Base-by-base conservation (phyloP, 2,329 filamentous ascomycete genomes). In the Paraconiothyrium sp. region DNA sequence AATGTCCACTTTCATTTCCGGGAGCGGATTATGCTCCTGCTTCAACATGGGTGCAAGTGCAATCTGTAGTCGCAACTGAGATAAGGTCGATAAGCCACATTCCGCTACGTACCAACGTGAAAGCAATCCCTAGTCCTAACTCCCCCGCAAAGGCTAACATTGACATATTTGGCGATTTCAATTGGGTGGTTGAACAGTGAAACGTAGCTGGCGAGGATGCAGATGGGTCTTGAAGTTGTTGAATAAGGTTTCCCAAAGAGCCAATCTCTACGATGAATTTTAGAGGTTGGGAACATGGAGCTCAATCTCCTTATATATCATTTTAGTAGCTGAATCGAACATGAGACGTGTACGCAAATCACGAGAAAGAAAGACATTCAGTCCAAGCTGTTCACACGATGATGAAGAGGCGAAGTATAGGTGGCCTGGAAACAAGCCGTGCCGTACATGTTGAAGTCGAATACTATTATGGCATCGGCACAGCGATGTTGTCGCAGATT, bases 11-110 rank as follows among this genome's bases (percentile, higher is more conserved):
- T 11, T 35, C 34, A 35, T 35, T 8, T 11, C 3, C 7, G 34
- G 34, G 7, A 35, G 34, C 11, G 34, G 34, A 11, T 35, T 35
- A 35, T 11, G 34, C 11, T 35, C 34, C 11, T 35, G 34, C 34
- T 35, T 35, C 43, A 46, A 46, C 22, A 27, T 22, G 6, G n/a
- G 43, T 22, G 43, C 43, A 11, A 46, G 43, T 46, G 43, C n/a
- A 46, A 46, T 46, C 43, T 46, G 22, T 46, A 46, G n/a, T 35
- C 34, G 34, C 34, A 35, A 24, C 9, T 46, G n/a, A 46, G 43
- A 11, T 13, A 10, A 9, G 7, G n/a, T 22, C 24, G 16, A 13
- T 13, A 13, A 46, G 5, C 2, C 22, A 13, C 9, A 3, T 27
- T 24, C 6, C 8, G 41, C 6, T 11, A 16, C 43, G 5, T 27